Percentiles rank a stretch among this genome's conserved stretches.
Evolutionary conservation across 164 flowering plant species (phyloP).

Genomic region (Dillenia turbinata): DNA sequence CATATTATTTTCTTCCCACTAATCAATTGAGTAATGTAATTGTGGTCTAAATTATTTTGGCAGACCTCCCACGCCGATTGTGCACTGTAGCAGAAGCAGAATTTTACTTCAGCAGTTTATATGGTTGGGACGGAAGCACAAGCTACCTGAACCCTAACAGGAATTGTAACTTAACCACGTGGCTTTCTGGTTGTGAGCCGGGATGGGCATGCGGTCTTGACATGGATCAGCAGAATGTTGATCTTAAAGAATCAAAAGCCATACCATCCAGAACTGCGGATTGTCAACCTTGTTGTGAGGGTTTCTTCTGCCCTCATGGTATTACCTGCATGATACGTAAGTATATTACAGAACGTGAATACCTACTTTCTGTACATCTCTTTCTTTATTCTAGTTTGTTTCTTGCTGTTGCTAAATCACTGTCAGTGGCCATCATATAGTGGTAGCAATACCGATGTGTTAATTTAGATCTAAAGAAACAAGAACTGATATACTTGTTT

Average conservation of each 20-base stretch:
- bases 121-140: slow-evolving; percentile 6
- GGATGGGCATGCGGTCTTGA: slow-evolving; percentile 48
- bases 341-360: slow-evolving; percentile 8
- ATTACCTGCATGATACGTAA: slow-evolving; percentile 68
- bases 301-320: slow-evolving; percentile 60
- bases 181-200: slow-evolving; percentile 61
- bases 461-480: no score
- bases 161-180: slow-evolving; percentile 51
- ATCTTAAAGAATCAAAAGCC: slow-evolving; percentile 19
- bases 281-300: slow-evolving; percentile 55
- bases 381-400: no score
- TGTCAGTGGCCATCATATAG: no score
- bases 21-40: no score
- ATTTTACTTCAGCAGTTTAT: slow-evolving; percentile 37
- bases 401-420: no score
- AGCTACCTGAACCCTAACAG: slow-evolving; percentile 35
- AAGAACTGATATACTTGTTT: no score
- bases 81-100: slow-evolving; percentile 57
- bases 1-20: no score
- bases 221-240: slow-evolving; percentile 12
- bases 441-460: no score
- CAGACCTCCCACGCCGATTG: slow-evolving; percentile 38
- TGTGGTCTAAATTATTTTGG: slow-evolving; percentile 1
- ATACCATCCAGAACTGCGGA: slow-evolving; percentile 30
- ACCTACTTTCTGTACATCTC: no score